Evolutionary conservation across 805 yeast genomes (phyloP).

Genomic region (Grigorovia transvaalensis): DNA sequence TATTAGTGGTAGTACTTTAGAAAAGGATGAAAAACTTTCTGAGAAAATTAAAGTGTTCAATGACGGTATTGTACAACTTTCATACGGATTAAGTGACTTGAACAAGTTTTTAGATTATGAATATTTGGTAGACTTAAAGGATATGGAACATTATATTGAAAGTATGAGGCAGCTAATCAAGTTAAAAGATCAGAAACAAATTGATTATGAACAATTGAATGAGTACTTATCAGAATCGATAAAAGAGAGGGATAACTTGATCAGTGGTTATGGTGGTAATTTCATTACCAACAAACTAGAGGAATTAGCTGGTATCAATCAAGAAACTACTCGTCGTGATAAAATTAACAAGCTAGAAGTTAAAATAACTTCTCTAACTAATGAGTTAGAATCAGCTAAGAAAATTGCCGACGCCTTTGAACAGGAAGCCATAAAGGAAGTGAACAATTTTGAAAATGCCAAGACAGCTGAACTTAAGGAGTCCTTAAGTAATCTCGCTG

Average conservation of each 20-base stretch:
- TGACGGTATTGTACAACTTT: constrained; percentile 36
- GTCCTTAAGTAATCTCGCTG: constrained; percentile 63
- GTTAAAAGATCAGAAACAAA: constrained; percentile 80
- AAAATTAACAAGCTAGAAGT: constrained; percentile 40
- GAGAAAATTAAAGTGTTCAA: constrained; percentile 36
- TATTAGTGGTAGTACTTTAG: constrained; percentile 32
- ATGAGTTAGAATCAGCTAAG: constrained; percentile 43
- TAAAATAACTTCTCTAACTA: constrained; percentile 39
- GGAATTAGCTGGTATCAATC: constrained; percentile 53
- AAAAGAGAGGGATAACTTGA: constrained; percentile 47
- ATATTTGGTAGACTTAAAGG: constrained; percentile 73
- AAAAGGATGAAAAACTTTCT: constrained; percentile 14
- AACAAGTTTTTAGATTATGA: constrained; percentile 58
- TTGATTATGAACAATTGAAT: constrained; percentile 78
- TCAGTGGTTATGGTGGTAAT: constrained; percentile 43
- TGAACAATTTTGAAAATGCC: constrained; percentile 63
- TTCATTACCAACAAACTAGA: constrained; percentile 49
- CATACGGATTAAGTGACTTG: constrained; percentile 34
- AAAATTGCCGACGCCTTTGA: constrained; percentile 44
- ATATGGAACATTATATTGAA: constrained; percentile 70
- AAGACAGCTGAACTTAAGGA: constrained; percentile 68
- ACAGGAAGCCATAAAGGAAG: constrained; percentile 45
- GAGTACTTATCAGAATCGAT: constrained; percentile 68
- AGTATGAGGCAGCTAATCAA: constrained; percentile 61
- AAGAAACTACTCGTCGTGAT: constrained; percentile 44